Evolutionary conservation across 768 basidiomycete species (phyloP), one percentile per base, ranked within the genome.

Genomic region (Holtermanniella nyarrowii): DNA sequence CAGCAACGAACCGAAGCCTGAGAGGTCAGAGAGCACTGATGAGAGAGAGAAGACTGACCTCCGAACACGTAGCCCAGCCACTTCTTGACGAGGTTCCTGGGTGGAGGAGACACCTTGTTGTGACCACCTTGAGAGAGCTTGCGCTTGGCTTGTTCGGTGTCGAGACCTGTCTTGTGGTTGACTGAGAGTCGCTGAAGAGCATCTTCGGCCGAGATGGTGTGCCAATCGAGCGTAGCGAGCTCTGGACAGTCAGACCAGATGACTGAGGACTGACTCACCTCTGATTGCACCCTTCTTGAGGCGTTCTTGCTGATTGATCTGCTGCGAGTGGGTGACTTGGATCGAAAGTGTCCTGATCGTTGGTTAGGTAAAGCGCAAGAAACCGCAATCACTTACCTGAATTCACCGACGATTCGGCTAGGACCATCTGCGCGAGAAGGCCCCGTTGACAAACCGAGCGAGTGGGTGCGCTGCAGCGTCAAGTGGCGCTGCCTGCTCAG

Each of bases 1-100:
- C 69, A 81, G 77, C 14, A 81, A 66, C 48, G 75, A 75, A 47
- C 80, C 80, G 63, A 81, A 81, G 0, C 80, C 80, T 37, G 16
- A 7, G 16, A 16, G 31, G 31, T 16, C 10, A 37, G 31, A 7
- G 31, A 37, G 31, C 16, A 16, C 7, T 37, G 31, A 37, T 37
- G 31, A 16, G 31, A 37, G 7, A 16, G 31, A 37, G 31, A 7
- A 7, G 31, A 37, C 31, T 7, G 7, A 37, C 31, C 31, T 40
- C 79, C 78, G 43, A 81, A 78, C 44, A 81, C 53, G 48, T 79
- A 81, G 57, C 75, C 76, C 16, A 78, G 59, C 58, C 25, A 74
- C 65, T 79, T 80, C 60, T 75, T 73, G 68, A 77, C 57, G 72
- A 65, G 56, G 58, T 77, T 75, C 5, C 74, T 75, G 2, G 74